Evolutionary conservation across 768 basidiomycete genomes (phyloP).

Genomic region (Boletus rubroflammeus): DNA sequence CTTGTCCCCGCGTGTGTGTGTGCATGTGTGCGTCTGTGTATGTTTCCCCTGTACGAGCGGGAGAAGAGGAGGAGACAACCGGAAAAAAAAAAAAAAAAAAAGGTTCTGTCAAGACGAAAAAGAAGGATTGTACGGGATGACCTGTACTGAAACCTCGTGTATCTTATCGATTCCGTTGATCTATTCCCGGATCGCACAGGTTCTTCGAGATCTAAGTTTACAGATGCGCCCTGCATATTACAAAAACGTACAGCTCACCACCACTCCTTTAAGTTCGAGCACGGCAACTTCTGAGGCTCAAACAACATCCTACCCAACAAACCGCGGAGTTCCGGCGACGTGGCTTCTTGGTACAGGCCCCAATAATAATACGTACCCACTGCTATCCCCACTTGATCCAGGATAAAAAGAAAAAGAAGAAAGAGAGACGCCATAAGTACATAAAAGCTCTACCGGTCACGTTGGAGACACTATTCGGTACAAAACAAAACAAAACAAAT

Average conservation of each 20-base stretch:
- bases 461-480: slow-evolving; percentile 23
- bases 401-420: background rate
- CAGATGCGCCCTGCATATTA: slow-evolving; percentile 5
- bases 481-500: slow-evolving; percentile 21
- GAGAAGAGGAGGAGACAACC: background rate
- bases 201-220: slow-evolving; percentile 10
- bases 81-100: background rate
- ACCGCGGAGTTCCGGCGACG: slow-evolving; percentile 32
- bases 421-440: slow-evolving; percentile 23
- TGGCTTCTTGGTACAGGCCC: slow-evolving; percentile 2
- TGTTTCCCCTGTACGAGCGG: background rate
- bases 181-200: slow-evolving; percentile 8
- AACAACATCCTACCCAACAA: slow-evolving; percentile 4
- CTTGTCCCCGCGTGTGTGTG: background rate
- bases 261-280: slow-evolving; percentile 9
- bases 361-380: slow-evolving; percentile 12
- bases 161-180: slow-evolving; percentile 22
- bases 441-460: slow-evolving; percentile 27
- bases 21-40: background rate
- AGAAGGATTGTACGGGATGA: background rate
- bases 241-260: slow-evolving; percentile 9
- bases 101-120: background rate
- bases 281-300: slow-evolving; percentile 1
- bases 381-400: slow-evolving; percentile 21
- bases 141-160: slow-evolving; percentile 6